Base-by-base conservation (phyloP, 164 flowering plant genomes). In the Vitis labrusca region DNA sequence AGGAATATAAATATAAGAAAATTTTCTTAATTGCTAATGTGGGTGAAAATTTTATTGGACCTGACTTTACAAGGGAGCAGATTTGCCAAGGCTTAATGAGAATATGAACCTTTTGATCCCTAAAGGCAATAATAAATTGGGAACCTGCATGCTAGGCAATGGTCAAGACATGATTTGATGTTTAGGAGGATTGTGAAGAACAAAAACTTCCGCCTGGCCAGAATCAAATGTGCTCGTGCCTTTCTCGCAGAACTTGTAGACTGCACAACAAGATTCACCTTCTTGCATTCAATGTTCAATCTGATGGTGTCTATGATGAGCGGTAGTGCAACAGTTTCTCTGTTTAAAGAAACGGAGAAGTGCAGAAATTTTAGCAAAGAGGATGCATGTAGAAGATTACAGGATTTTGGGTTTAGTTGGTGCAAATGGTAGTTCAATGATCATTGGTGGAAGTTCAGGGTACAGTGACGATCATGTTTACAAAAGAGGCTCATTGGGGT, bases 241-340 rank as follows among this genome's bases (percentile, higher is more conserved):
- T 90, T 27, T 88, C 97, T 62, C 82, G 90, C n/a, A 88, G 82
- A 76, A 82, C 78, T 59, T 84, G 95, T 83, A 79, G 98, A 71
- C 82, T 89, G 68, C 93, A 93, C 79, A 93, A 91, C 81, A 86
- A 87, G 77, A 91, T 93, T 65, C 89, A 90, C 80, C 90, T 96
- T 67, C 98, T 93, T 78, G 87, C 99, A 27, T 96, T 96, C 74
- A 85, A 93, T 83, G 97, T 91, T 62, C 99, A 93, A 83, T 90
- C 97, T 47, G 86, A 82, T 75, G 98, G 92, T 85, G 91, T 95
- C 53, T 87, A 91, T 77, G 99, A 96, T 69, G 98, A 96, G 73
- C 77, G 93, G 97, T 77, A 91, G 90, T 80, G 85, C 95, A 56
- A 93, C 97, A 58, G 98, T 93, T 10, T 79, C 97, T 16, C 77